These are phyloP conservation scores for Annona cherimola DNA, from an alignment of 164 flowering plant species.

Conservation along the genomic window DNA sequence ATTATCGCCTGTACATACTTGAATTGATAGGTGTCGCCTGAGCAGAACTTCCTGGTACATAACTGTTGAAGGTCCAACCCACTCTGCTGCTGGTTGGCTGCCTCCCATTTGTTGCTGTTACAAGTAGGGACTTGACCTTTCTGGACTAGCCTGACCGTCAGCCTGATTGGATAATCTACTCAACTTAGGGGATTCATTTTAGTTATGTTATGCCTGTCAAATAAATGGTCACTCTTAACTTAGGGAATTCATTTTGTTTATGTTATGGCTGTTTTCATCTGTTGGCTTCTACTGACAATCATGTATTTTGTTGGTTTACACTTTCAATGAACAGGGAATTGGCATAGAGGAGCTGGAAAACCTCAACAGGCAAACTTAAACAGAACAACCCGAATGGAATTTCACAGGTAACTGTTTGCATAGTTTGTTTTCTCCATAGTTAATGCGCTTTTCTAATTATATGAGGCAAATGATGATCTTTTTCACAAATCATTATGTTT, in stretches of 20 bases:
- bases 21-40: not conserved
- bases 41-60: not conserved
- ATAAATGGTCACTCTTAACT: not conserved
- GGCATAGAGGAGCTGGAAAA: constrained; percentile 8
- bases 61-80: not conserved
- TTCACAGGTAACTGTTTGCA: constrained; percentile 7
- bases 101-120: not conserved
- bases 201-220: not conserved
- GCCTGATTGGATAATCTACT: not conserved
- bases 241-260: not conserved
- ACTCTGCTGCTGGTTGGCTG: not conserved
- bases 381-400: constrained; percentile 6
- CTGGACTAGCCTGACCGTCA: not conserved
- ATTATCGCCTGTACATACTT: not conserved
- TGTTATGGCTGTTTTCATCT: not conserved
- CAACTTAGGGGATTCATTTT: not conserved
- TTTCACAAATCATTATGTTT: not conserved
- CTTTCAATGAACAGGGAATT: constrained; percentile 11
- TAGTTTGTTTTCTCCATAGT: not conserved
- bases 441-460: not conserved
- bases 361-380: constrained; percentile 8
- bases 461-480: not conserved
- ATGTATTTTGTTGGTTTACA: not conserved
- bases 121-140: not conserved
- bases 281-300: not conserved